Conservation (phyloP, 257 asterid genomes). For the Penstemon newberryi region DNA sequence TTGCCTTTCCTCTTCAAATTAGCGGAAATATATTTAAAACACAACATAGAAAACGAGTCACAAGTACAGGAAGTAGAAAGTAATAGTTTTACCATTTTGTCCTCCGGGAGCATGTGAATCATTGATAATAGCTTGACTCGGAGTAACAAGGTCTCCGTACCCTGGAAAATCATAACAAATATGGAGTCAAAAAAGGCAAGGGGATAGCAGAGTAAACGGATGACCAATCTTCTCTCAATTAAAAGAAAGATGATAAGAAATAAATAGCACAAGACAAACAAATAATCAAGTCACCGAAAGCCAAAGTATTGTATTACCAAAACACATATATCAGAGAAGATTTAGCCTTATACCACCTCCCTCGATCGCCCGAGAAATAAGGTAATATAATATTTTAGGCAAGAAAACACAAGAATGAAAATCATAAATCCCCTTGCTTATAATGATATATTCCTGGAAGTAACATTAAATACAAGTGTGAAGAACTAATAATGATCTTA, state of each 20-base stretch:
- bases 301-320: too few species aligned
- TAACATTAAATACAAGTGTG: too few species aligned
- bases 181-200: background rate
- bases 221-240: slow-evolving; percentile 19
- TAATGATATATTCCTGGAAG: background rate
- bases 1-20: background rate
- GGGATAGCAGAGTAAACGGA: slow-evolving; percentile 13
- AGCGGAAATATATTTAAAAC: slow-evolving; percentile 2
- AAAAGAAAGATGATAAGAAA: background rate
- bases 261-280: background rate
- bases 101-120: slow-evolving; percentile 32
- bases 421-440: background rate
- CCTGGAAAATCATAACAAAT: slow-evolving; percentile 33
- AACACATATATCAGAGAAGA: too few species aligned
- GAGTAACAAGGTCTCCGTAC: slow-evolving; percentile 29
- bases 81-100: slow-evolving; percentile 38
- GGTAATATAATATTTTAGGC: background rate
- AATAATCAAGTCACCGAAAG: too few species aligned
- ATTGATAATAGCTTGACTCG: slow-evolving; percentile 27
- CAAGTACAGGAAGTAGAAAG: slow-evolving; percentile 4
- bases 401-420: slow-evolving; percentile 1
- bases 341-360: background rate
- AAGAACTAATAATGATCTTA: too few species aligned
- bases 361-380: background rate
- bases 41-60: slow-evolving; percentile 1